phyloP scores from a whole-genome alignment of 176 grass and related monocot species.

The Raddia distichophylla region DNA sequence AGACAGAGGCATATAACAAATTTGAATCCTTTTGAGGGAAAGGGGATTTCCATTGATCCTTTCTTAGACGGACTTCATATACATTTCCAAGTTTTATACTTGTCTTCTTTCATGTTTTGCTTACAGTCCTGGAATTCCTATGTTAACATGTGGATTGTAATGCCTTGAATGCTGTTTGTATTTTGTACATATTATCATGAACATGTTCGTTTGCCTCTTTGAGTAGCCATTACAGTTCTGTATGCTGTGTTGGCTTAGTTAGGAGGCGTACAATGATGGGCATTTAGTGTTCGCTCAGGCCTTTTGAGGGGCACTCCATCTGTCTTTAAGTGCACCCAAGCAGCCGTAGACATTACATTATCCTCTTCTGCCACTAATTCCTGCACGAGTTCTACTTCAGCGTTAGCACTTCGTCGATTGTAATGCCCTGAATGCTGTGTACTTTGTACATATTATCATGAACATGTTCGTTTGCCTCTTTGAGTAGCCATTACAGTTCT shows the following conservation, averaged over 20 bases:
- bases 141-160: neutral
- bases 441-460: neutral
- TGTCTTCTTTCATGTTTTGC: neutral
- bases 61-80: neutral
- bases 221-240: conserved; percentile 46
- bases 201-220: conserved; percentile 38
- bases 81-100: neutral
- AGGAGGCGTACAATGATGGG: conserved; percentile 48
- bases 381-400: neutral
- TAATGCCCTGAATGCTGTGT: neutral
- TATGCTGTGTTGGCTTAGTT: conserved; percentile 65
- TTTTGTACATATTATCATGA: neutral
- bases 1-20: conserved; percentile 57
- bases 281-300: conserved; percentile 18
- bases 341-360: conserved; percentile 30
- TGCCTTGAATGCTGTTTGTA: neutral
- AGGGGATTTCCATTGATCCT: neutral
- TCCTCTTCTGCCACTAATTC: neutral
- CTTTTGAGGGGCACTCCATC: conserved; percentile 40
- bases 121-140: no score
- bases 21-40: neutral
- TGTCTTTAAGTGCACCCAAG: conserved; percentile 19
- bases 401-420: no score
- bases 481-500: conserved; percentile 50
- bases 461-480: conserved; percentile 31